Evolutionary conservation across 2,329 filamentous ascomycete species (phyloP).

Genomic region (Nemania sp.): DNA sequence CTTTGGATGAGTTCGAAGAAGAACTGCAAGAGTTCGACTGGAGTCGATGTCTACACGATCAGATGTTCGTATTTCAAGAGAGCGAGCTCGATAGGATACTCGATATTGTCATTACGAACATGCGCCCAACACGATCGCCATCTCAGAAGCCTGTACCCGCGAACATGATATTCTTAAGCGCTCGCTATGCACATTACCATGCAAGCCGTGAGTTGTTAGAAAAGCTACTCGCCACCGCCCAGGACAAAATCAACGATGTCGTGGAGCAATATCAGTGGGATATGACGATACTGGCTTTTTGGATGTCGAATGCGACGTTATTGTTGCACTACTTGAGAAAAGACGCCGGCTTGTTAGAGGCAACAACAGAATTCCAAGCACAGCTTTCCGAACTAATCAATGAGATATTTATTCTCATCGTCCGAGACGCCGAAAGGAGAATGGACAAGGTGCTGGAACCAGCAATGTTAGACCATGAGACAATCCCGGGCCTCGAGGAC

Average conservation of each 20-base stretch:
- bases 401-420: slow-evolving; percentile 97
- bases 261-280: slow-evolving; percentile 98
- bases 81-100: slow-evolving; percentile 88
- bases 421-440: slow-evolving; percentile 90
- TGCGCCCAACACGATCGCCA: slow-evolving; percentile 93
- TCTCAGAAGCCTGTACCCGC: slow-evolving; percentile 98
- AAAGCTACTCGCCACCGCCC: slow-evolving; percentile 80
- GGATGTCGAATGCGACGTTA: slow-evolving; percentile 96
- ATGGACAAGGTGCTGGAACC: slow-evolving; percentile 94
- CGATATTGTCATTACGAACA: slow-evolving; percentile 94
- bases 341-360: slow-evolving; percentile 77
- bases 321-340: slow-evolving; percentile 98
- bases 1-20: slow-evolving; percentile 79
- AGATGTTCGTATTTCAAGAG: slow-evolving; percentile 99
- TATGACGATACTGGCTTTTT: slow-evolving; percentile 98
- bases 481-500: slow-evolving; percentile 95
- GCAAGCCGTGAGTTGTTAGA: slow-evolving; percentile 82
- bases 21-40: slow-evolving; percentile 95
- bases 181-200: slow-evolving; percentile 95
- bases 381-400: slow-evolving; percentile 95
- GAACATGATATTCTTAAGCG: slow-evolving; percentile 94
- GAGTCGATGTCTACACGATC: slow-evolving; percentile 91
- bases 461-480: slow-evolving; percentile 97
- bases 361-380: slow-evolving; percentile 86
- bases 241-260: slow-evolving; percentile 95